Base-by-base conservation (phyloP, 2,329 filamentous ascomycete genomes). In the Aspergillus glaucus region DNA sequence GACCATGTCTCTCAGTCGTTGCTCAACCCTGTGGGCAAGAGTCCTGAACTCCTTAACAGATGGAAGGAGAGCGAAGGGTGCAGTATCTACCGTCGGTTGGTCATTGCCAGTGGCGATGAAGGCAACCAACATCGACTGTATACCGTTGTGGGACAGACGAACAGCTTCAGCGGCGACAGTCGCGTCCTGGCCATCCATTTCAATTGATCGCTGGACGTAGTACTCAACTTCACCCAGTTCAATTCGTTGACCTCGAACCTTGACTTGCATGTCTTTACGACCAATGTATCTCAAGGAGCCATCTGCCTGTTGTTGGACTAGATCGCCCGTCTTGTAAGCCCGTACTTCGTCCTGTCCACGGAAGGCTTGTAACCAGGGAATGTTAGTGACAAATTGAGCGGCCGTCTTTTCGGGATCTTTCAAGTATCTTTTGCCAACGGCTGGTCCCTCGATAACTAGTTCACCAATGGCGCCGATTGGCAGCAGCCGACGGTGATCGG, bases 201-300 rank as follows among this genome's bases (percentile, higher is more conserved):
- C 30, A 32, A 32, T 8, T 32, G 30, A 7, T 14, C 14, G 30
- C 30, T 8, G 15, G 22, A 7, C 40, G 22, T 10, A 9, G 40
- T 61, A 57, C 34, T 66, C 62, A 12, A 74, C 75, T 58, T 74
- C 76, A 36, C 68, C 74, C 36, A 82, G 73, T 65, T 82, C 86
- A 50, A 84, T 78, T 43, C 82, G 72, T 55, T 80, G 83, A n/a
- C 86, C 86, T 4, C 75, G 71, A 7, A 86, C 63, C 63, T 87
- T 86, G 51, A 84, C 79, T 61, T 83, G 82, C 40, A 77, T 76
- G 54, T 86, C 83, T 55, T 80, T 82, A 41, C 84, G 75, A 3
- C 81, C 52, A 14, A 59, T 47, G 21, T 52, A 59, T 42, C 55
- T 44, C 5, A 59, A 49, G 14, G 57, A 54, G 10, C 57, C 57